Conservation (phyloP, 1,284 basidiomycete genomes). For the Moniliophthora roreri region DNA sequence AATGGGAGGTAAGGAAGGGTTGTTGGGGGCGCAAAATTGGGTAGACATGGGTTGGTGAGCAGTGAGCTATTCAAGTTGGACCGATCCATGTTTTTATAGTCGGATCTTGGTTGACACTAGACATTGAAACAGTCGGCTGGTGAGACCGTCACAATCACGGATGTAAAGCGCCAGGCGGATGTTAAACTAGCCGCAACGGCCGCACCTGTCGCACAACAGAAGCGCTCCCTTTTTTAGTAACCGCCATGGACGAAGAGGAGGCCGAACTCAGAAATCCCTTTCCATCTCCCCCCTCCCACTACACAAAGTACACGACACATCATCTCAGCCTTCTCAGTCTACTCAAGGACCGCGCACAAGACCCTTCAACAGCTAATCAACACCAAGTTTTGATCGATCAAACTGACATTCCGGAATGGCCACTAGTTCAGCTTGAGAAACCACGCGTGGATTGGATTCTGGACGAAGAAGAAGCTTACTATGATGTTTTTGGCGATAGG, state of each 20-base stretch:
- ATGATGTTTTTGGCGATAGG: constrained; percentile 75
- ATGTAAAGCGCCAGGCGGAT: no score
- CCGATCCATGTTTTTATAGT: neutral
- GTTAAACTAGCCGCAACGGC: no score
- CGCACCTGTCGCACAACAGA: no score
- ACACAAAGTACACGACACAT: constrained; percentile 66
- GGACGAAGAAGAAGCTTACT: constrained; percentile 67
- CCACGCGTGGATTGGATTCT: constrained; percentile 81
- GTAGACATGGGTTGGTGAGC: constrained; percentile 3
- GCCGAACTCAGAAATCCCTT: constrained; percentile 79
- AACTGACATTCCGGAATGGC: constrained; percentile 69
- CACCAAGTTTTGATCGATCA: constrained; percentile 64
- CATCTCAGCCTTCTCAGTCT: constrained; percentile 65
- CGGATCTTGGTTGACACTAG: constrained; percentile 5
- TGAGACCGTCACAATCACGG: neutral
- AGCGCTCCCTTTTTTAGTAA: no score
- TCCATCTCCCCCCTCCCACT: constrained; percentile 79
- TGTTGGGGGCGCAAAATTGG: constrained; percentile 41
- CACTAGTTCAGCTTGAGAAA: constrained; percentile 69
- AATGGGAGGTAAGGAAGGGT: constrained; percentile 42
- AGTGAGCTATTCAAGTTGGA: neutral
- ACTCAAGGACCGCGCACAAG: constrained; percentile 50
- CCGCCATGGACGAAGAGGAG: constrained; percentile 71
- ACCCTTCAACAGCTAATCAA: constrained; percentile 46
- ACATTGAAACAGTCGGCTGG: neutral